These are phyloP conservation scores for Terfezia boudieri DNA, from an alignment of 495 filamentous ascomycete species.

Conservation along the genomic window DNA sequence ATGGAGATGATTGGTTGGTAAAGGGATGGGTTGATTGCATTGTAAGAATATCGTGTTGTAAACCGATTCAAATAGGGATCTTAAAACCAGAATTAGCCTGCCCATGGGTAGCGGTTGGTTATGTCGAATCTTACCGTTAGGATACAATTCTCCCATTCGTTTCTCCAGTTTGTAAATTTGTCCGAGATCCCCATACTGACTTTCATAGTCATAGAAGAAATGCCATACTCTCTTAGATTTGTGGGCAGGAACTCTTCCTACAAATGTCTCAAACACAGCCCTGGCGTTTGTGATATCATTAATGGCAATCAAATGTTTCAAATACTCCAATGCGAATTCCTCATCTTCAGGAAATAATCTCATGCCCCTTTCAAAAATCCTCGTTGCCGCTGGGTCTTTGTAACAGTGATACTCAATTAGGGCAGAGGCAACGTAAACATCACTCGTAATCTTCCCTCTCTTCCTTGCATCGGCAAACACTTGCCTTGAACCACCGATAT, in stretches of 20 bases:
- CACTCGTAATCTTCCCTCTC: conserved; percentile 65
- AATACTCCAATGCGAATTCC: conserved; percentile 71
- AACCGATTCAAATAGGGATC: conserved; percentile 59
- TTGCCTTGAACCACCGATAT: conserved; percentile 50
- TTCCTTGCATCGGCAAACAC: conserved; percentile 72
- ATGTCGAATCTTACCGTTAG: conserved; percentile 26
- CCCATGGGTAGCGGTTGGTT: background rate
- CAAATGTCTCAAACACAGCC: conserved; percentile 81
- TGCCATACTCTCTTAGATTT: conserved; percentile 67
- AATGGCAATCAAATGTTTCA: conserved; percentile 76
- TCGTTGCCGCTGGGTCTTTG: conserved; percentile 70
- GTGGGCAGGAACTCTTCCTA: conserved; percentile 46
- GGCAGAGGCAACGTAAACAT: conserved; percentile 80
- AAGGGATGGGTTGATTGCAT: conserved; percentile 49
- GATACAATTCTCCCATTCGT: conserved; percentile 79
- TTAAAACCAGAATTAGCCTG: conserved; percentile 2
- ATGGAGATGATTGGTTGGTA: conserved; percentile 68
- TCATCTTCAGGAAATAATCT: conserved; percentile 85
- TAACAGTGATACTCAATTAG: conserved; percentile 90
- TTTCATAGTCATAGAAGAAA: conserved; percentile 86
- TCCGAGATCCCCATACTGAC: conserved; percentile 71
- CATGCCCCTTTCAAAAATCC: conserved; percentile 85
- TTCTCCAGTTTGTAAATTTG: conserved; percentile 77
- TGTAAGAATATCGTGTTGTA: conserved; percentile 44
- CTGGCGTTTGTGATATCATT: conserved; percentile 89